Evolutionary conservation across 1,284 basidiomycete genomes (phyloP).

Genomic region (Polyporus tsugae): DNA sequence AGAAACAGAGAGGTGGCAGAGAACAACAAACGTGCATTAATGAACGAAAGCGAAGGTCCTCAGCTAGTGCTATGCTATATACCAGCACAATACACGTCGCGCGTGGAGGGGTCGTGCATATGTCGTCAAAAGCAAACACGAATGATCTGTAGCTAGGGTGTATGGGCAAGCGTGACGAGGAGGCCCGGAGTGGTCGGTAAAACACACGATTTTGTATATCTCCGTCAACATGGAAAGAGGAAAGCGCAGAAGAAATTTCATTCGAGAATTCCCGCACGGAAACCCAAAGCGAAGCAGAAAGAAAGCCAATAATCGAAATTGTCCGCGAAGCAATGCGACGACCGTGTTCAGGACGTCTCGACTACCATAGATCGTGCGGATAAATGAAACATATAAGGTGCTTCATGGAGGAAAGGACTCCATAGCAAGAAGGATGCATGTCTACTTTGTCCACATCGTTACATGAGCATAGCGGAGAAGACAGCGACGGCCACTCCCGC

Average conservation of each 20-base stretch:
- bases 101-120: slow-evolving; percentile 28
- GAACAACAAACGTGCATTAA: slow-evolving; percentile 36
- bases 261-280: slow-evolving; percentile 3
- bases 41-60: slow-evolving; percentile 37
- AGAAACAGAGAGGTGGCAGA: not conserved
- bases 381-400: slow-evolving; percentile 6
- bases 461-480: slow-evolving; percentile 41
- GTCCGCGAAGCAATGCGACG: not conserved
- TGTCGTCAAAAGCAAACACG: slow-evolving; percentile 11
- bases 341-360: slow-evolving; percentile 6
- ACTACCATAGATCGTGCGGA: slow-evolving; percentile 22
- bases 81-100: slow-evolving; percentile 33
- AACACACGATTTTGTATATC: slow-evolving; percentile 30
- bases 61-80: slow-evolving; percentile 29
- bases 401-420: not conserved
- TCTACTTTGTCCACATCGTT: slow-evolving; percentile 5
- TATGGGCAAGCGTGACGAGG: not conserved
- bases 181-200: slow-evolving; percentile 27
- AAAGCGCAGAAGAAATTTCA: not conserved
- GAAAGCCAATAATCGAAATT: slow-evolving; percentile 5
- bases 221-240: not conserved
- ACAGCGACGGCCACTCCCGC: slow-evolving; percentile 39
- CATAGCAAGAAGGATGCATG: not conserved
- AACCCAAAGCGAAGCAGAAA: slow-evolving; percentile 13
- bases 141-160: not conserved